Evolutionary conservation across 805 yeast genomes (phyloP).

Genomic region (Peterozyma toletana): DNA sequence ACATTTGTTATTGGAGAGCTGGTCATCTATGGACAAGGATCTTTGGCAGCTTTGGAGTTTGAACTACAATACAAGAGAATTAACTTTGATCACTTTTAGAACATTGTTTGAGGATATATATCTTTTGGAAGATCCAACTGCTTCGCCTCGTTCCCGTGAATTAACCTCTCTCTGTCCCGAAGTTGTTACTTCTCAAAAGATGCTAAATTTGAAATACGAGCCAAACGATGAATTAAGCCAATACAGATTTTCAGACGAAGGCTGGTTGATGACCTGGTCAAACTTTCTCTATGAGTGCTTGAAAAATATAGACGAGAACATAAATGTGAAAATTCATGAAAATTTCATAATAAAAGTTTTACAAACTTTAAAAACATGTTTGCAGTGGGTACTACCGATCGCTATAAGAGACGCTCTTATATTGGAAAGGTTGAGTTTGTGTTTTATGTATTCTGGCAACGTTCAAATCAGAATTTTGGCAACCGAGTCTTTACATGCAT

Average conservation of each 20-base stretch:
- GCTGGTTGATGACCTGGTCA: slow-evolving; percentile 87
- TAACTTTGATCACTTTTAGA: slow-evolving; percentile 70
- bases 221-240: slow-evolving; percentile 53
- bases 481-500: slow-evolving; percentile 82
- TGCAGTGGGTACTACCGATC: slow-evolving; percentile 84
- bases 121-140: slow-evolving; percentile 85
- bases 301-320: slow-evolving; percentile 22
- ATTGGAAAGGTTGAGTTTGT: slow-evolving; percentile 51
- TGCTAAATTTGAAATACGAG: slow-evolving; percentile 58
- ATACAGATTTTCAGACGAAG: slow-evolving; percentile 66
- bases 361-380: slow-evolving; percentile 80
- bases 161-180: slow-evolving; percentile 80
- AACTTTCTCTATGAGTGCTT: slow-evolving; percentile 39
- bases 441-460: slow-evolving; percentile 44
- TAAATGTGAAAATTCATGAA: slow-evolving; percentile 8
- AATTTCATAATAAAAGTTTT: slow-evolving; percentile 58
- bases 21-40: slow-evolving; percentile 84
- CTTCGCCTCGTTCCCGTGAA: slow-evolving; percentile 69
- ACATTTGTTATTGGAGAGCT: slow-evolving; percentile 55
- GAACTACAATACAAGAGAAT: slow-evolving; percentile 59
- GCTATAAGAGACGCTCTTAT: slow-evolving; percentile 64
- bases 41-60: slow-evolving; percentile 69
- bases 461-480: slow-evolving; percentile 73
- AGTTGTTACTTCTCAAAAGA: slow-evolving; percentile 64
- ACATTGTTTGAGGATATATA: slow-evolving; percentile 92